Conservation (phyloP, 495 filamentous ascomycete species). For the Xylaria bambusicola region DNA sequence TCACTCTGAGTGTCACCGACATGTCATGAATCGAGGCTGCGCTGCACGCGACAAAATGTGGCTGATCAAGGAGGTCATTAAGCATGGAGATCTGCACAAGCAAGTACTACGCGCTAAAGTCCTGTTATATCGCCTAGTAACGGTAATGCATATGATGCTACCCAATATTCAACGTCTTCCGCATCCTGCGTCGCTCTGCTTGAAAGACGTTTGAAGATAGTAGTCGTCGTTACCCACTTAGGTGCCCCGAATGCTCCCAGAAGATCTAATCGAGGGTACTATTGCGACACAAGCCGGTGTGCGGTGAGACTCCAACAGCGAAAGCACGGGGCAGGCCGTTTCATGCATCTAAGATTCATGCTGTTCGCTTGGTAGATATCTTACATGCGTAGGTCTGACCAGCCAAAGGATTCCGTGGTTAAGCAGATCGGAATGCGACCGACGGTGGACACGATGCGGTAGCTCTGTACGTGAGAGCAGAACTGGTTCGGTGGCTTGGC, state of each 20-base stretch:
- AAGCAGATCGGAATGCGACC: background rate
- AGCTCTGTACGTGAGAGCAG: too few relatives aligned
- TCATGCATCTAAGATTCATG: constrained; percentile 4
- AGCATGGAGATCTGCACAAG: background rate
- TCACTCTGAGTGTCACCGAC: background rate
- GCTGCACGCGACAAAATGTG: background rate
- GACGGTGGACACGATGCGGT: background rate
- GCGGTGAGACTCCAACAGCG: background rate
- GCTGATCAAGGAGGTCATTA: background rate
- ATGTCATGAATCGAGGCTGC: background rate
- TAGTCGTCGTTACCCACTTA: too few relatives aligned
- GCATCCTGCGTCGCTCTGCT: background rate
- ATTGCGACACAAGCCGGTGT: constrained; percentile 13
- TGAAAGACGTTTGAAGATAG: background rate
- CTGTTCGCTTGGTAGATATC: background rate
- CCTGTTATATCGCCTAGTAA: constrained; percentile 13
- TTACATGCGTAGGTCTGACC: background rate
- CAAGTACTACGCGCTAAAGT: background rate
- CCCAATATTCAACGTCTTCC: background rate
- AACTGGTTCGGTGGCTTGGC: constrained; percentile 8
- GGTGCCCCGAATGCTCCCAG: too few relatives aligned
- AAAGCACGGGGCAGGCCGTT: constrained; percentile 3
- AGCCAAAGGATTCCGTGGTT: background rate
- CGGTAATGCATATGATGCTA: constrained; percentile 2
- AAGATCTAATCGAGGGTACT: background rate